phyloP scores from a whole-genome alignment of 495 filamentous ascomycete genomes.

The Penicillium odoratum region DNA sequence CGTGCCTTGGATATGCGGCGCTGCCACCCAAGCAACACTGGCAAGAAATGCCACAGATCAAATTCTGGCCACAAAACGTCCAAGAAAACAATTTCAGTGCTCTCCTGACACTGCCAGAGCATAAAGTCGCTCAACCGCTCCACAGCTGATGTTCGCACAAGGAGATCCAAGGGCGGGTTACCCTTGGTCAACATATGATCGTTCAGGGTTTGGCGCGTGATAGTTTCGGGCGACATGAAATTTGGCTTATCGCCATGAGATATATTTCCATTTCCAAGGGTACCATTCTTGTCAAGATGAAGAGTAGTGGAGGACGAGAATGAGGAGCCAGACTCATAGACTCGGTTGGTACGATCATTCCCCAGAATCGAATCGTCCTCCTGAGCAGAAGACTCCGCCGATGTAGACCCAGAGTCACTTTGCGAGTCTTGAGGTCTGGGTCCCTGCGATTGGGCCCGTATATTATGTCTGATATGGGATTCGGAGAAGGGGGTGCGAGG shows the following conservation, averaged over 20 bases:
- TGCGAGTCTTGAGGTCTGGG: constrained; percentile 37
- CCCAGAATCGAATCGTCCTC: constrained; percentile 35
- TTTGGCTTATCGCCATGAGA: constrained; percentile 25
- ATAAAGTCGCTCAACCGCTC: constrained; percentile 93
- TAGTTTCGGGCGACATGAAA: constrained; percentile 73
- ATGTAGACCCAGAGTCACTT: constrained; percentile 40
- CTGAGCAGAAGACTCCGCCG: constrained; percentile 32
- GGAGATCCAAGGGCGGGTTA: constrained; percentile 82
- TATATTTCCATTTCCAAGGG: constrained; percentile 23
- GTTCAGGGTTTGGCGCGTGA: constrained; percentile 75
- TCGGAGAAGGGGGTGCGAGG: constrained; percentile 77
- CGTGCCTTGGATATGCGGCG: constrained; percentile 56
- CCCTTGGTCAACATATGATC: constrained; percentile 81
- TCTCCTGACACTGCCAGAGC: constrained; percentile 95
- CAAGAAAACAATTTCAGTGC: constrained; percentile 89
- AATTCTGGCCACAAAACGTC: constrained; percentile 96
- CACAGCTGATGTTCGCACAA: constrained; percentile 89
- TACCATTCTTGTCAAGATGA: constrained; percentile 35
- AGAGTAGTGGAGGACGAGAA: constrained; percentile 57
- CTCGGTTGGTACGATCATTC: constrained; percentile 27
- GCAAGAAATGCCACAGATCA: constrained; percentile 90
- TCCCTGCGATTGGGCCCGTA: constrained; percentile 58
- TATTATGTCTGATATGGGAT: constrained; percentile 80
- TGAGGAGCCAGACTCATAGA: constrained; percentile 58
- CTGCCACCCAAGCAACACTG: constrained; percentile 91